phyloP scores from a whole-genome alignment of 345 rosid species.

The Viola odorata region DNA sequence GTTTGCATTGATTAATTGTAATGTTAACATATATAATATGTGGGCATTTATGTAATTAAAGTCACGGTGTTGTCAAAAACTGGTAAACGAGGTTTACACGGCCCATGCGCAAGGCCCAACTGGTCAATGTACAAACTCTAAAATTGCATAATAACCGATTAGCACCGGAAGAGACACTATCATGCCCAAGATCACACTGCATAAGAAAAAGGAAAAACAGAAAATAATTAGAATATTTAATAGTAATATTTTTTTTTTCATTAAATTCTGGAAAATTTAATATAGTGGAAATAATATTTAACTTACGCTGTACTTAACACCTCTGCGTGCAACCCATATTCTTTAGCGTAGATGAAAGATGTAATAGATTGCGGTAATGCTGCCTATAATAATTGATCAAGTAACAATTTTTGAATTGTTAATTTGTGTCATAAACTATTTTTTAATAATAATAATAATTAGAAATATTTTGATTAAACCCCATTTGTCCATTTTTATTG shows the following conservation, averaged over 20 bases:
- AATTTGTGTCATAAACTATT: background rate
- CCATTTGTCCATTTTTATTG: background rate
- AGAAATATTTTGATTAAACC: background rate
- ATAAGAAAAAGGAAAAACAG: background rate
- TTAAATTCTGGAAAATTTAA: background rate
- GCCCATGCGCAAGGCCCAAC: background rate
- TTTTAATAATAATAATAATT: too few species aligned
- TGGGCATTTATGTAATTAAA: too few species aligned
- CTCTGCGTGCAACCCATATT: conserved; percentile 68
- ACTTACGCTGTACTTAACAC: conserved; percentile 88
- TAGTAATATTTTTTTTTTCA: background rate
- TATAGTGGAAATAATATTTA: too few species aligned
- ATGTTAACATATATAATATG: too few species aligned
- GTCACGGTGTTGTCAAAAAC: too few species aligned
- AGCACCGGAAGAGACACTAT: conserved; percentile 57
- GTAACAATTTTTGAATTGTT: too few species aligned
- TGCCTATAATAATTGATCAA: conserved; percentile 35
- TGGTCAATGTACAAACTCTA: conserved; percentile 17
- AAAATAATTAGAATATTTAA: background rate
- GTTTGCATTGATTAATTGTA: too few species aligned
- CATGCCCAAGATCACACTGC: conserved; percentile 78
- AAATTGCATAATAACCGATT: conserved; percentile 49
- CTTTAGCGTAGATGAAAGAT: conserved; percentile 68
- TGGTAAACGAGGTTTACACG: too few species aligned
- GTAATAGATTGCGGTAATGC: conserved; percentile 77